Conservation (phyloP, 2,329 filamentous ascomycete genomes). For the Dothideomycetes sp. region DNA sequence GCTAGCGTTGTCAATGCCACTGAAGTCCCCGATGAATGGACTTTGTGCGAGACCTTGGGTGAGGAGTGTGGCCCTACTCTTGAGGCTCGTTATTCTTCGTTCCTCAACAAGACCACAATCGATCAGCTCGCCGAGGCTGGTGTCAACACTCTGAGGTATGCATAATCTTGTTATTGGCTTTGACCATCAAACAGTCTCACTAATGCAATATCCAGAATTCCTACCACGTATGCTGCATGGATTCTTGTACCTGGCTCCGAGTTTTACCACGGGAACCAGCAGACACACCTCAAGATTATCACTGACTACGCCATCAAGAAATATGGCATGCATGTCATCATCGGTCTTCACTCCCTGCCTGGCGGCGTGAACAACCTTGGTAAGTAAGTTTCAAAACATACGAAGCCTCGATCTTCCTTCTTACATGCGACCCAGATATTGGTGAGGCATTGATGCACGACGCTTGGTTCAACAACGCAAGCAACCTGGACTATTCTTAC, state of each 20-base stretch:
- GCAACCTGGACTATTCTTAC: constrained; percentile 24
- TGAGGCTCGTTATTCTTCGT: constrained; percentile 25
- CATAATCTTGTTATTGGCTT: too few species aligned
- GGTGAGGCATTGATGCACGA: constrained; percentile 23
- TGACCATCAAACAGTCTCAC: too few species aligned
- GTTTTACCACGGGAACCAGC: constrained; percentile 28
- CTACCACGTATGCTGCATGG: constrained; percentile 31
- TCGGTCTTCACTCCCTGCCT: constrained; percentile 27
- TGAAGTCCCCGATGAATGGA: constrained; percentile 27
- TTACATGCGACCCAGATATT: constrained; percentile 20
- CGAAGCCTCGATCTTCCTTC: too few species aligned
- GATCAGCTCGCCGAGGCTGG: constrained; percentile 26
- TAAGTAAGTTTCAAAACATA: too few species aligned
- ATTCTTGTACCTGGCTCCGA: constrained; percentile 26
- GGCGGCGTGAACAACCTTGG: constrained; percentile 26
- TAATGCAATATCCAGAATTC: too few species aligned
- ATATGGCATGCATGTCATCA: constrained; percentile 29
- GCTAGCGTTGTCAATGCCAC: constrained; percentile 18
- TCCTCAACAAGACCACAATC: constrained; percentile 25
- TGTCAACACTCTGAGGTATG: constrained; percentile 27
- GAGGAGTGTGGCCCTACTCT: constrained; percentile 23
- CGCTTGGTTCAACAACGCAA: constrained; percentile 30
- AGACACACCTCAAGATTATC: constrained; percentile 23
- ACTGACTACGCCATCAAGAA: constrained; percentile 29
- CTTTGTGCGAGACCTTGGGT: constrained; percentile 25